Evolutionary conservation across 768 basidiomycete genomes (phyloP), one percentile per base, ranked within the genome.

Genomic region (Leccinum boreale): DNA sequence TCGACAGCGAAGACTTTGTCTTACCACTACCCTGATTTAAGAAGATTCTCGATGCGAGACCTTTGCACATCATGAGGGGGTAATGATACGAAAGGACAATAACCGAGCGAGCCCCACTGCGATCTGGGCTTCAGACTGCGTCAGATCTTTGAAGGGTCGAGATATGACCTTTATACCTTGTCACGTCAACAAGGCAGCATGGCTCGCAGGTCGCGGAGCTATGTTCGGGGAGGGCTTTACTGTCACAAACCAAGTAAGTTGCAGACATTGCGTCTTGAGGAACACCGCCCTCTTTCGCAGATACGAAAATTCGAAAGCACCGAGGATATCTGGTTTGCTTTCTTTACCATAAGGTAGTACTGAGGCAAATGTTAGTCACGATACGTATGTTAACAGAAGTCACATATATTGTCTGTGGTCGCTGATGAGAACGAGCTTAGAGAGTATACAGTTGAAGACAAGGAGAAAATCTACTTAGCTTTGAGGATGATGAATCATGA

Each of bases 1-100:
- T 91, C 90, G 10, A 91, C 83, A 62, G 87, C 89, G 74, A 88
- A 91, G 31, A 82, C 82, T 55, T 78, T 91, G 66, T 90, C 81
- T 39, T 79, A 70, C 85, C 83, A 87, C 0, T 72, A 73, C 15
- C 68, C 72, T 1, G 50, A 39, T 63, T 83, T 78, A 69, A 93
- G 81, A 5, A 59, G 63, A 1, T 68, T 64, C 70, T 92, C 89
- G 65, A 93, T 80, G 14, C 63, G 57, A 53, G 67, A 78, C 15
- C 87, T 74, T 66, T 93, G 91, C 1, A 76, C 83, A 65, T 89
- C 89, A 74, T 93, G 93, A 0, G 90, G 91, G 36, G 5, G 88
- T 91, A 51, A 94, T 86, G 52, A 93, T 82, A 48, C 80, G 77
- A 73, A 80, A 92, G 3, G 73, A 71, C 63, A 74, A 79, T 42